These are phyloP conservation scores for Taiozyma sp. DNA, from an alignment of 1,139 yeast species.

Conservation along the genomic window DNA sequence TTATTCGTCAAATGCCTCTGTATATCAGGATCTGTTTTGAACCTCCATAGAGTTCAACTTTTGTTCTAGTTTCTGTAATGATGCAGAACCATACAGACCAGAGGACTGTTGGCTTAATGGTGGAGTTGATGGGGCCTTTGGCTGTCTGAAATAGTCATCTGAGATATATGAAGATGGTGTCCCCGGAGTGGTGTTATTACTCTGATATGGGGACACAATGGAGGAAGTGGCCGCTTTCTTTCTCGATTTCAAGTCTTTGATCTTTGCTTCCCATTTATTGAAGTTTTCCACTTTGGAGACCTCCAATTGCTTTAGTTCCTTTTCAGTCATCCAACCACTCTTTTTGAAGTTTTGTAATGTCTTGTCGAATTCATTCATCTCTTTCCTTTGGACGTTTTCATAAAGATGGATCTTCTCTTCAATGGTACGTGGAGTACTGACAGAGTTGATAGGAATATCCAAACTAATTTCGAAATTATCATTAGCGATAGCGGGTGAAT, in stretches of 20 bases:
- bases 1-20: no score
- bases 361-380: conserved; percentile 13
- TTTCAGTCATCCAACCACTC: conserved; percentile 16
- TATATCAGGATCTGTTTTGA: neutral
- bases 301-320: conserved; percentile 9
- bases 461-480: conserved; percentile 15
- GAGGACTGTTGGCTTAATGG: neutral
- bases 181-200: neutral
- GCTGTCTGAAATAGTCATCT: neutral
- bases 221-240: neutral
- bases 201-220: neutral
- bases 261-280: conserved; percentile 14
- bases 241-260: conserved; percentile 2
- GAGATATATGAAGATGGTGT: neutral
- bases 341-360: conserved; percentile 8
- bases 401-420: conserved; percentile 13
- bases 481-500: conserved; percentile 15
- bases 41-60: conserved; percentile 7
- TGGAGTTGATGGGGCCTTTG: neutral
- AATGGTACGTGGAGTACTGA: conserved; percentile 6
- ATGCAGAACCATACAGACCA: conserved; percentile 3
- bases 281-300: conserved; percentile 10
- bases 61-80: conserved; percentile 11
- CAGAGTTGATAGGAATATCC: conserved; percentile 8
- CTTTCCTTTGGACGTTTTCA: conserved; percentile 12